Base-by-base conservation (phyloP, 129 eudicot genomes). In the Saussurea involucrata region DNA sequence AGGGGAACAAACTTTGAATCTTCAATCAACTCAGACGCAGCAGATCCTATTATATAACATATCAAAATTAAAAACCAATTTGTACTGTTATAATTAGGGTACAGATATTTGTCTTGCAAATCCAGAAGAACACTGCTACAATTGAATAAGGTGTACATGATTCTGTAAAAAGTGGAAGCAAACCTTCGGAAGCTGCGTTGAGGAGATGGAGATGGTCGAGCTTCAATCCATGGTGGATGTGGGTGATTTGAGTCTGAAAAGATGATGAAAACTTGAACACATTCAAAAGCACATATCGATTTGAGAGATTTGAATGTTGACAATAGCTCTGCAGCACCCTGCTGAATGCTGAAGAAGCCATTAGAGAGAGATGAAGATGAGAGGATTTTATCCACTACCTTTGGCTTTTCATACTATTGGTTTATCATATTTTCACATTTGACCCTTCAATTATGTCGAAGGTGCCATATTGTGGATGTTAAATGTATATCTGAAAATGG, bases 1-100 rank as follows among this genome's bases (percentile, higher is more conserved):
- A 94, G 68, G 31, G 96, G 97, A 61, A 90, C 98, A 83, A 94
- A 94, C 83, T 94, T 94, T 36, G 98, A 91, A 76, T 94, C 98
- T 85, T 91, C 97, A 42, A 69, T 72, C 71, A 93, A 64, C 70
- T 90, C 98, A 72, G 83, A 24, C 7, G 91, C 87, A 80, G 79
- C 49, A 60, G n/a, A 32, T 46, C 36, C 58, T 71, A 11, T 74
- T 68, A 63, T 8, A 27, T 60, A 69, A 69, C 66, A 72, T 24
- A 72, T 32, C 42, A 36, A 64, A 40, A 31, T 24, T 4, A 24
- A 21, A 69, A 34, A 36, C 6, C n/a, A 33, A 10, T 64, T 64
- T 9, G 15, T 18, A 69, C 6, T 6, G 3, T 69, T 11, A 31
- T n/a, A 17, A 49, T 79, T 24, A 24, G 24, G 9, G 3, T 46